Conservation (phyloP, 2,329 filamentous ascomycete species). For the Botrytis fragariae region DNA sequence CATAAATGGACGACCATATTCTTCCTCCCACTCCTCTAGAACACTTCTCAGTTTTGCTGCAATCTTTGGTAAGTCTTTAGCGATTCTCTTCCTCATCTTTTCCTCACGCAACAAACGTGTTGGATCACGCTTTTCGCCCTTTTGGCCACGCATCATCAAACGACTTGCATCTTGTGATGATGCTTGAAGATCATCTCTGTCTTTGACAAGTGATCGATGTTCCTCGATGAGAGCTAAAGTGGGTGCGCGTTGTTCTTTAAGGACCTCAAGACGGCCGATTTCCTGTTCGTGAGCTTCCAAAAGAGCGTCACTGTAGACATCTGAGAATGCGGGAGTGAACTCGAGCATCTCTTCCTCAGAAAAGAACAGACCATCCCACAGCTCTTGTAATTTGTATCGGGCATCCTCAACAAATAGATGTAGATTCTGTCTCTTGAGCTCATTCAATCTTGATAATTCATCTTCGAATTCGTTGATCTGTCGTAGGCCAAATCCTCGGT, state of each 20-base stretch:
- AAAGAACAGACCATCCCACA: conserved; percentile 93
- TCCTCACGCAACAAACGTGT: conserved; percentile 92
- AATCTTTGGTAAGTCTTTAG: conserved; percentile 93
- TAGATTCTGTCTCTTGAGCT: conserved; percentile 91
- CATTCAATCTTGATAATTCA: conserved; percentile 79
- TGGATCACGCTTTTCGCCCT: conserved; percentile 91
- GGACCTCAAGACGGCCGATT: conserved; percentile 73
- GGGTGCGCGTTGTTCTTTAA: conserved; percentile 85
- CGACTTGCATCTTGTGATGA: conserved; percentile 95
- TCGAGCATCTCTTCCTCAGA: conserved; percentile 99
- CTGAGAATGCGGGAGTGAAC: conserved; percentile 94
- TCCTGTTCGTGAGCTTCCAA: conserved; percentile 94
- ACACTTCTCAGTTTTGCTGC: conserved; percentile 76
- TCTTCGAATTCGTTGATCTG: conserved; percentile 97
- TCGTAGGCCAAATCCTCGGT: conserved; percentile 85
- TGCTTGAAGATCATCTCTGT: conserved; percentile 81
- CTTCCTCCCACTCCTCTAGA: conserved; percentile 88
- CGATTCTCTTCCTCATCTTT: conserved; percentile 96
- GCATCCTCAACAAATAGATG: conserved; percentile 96
- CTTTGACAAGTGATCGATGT: conserved; percentile 77
- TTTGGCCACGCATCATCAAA: conserved; percentile 84
- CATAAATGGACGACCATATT: conserved; percentile 88
- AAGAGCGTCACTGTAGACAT: conserved; percentile 94
- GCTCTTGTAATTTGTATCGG: conserved; percentile 82
- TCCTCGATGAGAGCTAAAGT: conserved; percentile 79